Percentiles rank a stretch among this genome's conserved stretches.
These are phyloP conservation scores for Geranomyces variabilis DNA, from an alignment of 192 early-diverging fungal species.

Conservation along the genomic window DNA sequence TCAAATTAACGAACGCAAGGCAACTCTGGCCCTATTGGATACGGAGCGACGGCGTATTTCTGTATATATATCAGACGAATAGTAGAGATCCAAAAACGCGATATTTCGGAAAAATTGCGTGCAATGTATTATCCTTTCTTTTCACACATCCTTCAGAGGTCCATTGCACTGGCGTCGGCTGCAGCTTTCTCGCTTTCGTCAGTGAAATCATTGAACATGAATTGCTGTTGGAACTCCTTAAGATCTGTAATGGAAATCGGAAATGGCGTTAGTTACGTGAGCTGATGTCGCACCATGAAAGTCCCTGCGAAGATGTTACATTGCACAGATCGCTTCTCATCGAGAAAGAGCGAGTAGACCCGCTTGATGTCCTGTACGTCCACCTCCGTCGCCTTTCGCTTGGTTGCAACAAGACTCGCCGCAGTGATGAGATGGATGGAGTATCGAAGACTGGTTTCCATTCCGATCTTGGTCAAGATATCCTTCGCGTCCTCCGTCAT, in stretches of 20 bases:
- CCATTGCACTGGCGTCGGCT: not conserved
- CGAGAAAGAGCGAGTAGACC: conserved; percentile 93
- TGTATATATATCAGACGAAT: not conserved
- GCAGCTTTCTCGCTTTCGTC: not conserved
- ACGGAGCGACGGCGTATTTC: not conserved
- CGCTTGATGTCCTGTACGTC: conserved; percentile 94
- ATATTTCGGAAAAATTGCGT: too few relatives aligned
- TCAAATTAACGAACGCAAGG: not conserved
- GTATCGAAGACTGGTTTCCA: conserved; percentile 93
- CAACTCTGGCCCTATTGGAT: not conserved
- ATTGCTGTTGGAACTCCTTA: conserved; percentile 93
- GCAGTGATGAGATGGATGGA: conserved; percentile 98
- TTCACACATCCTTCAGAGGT: not conserved
- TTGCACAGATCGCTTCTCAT: conserved; percentile 95
- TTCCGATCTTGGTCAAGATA: conserved; percentile 87
- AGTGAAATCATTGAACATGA: conserved; percentile 74
- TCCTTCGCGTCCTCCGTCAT: conserved; percentile 95
- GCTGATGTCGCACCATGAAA: not conserved
- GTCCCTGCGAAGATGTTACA: conserved; percentile 43
- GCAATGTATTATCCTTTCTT: too few relatives aligned
- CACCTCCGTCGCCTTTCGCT: conserved; percentile 85
- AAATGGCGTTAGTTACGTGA: not conserved
- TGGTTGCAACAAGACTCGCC: conserved; percentile 84
- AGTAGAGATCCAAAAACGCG: too few relatives aligned
- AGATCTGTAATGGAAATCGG: conserved; percentile 52